These are phyloP conservation scores for Talaromyces verruculosus DNA, from an alignment of 2,329 filamentous ascomycete genomes.

Conservation along the genomic window DNA sequence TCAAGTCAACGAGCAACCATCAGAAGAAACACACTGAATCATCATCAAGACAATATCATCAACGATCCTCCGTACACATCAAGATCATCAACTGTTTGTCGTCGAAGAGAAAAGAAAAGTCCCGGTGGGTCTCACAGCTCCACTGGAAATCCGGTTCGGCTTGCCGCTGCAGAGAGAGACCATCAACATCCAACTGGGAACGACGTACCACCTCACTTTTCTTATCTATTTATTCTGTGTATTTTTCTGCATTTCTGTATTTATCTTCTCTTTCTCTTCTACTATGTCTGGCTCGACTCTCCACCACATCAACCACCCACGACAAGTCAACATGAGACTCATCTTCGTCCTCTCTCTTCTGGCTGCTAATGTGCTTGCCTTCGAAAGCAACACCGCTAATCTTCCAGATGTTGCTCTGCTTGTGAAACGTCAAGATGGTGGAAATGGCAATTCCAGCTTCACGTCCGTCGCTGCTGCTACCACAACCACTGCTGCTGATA, in stretches of 20 bases:
- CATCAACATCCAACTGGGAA: neutral
- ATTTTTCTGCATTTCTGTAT: neutral
- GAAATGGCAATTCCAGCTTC: slow-evolving; percentile 11
- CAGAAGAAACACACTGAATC: neutral
- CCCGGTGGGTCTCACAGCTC: slow-evolving; percentile 1
- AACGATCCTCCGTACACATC: neutral
- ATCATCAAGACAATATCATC: neutral
- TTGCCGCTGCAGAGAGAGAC: neutral
- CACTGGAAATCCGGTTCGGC: slow-evolving; percentile 17
- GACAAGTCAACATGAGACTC: slow-evolving; percentile 14
- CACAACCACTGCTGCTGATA: neutral
- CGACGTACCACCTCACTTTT: neutral
- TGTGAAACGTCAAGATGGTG: slow-evolving; percentile 13
- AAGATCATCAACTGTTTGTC: neutral
- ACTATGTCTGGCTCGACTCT: neutral
- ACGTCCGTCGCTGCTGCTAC: slow-evolving; percentile 6
- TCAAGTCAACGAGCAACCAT: neutral
- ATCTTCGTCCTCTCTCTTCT: slow-evolving; percentile 18
- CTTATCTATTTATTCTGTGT: neutral
- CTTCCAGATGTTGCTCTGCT: neutral
- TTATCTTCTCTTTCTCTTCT: neutral
- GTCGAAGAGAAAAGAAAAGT: neutral
- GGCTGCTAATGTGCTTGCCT: slow-evolving; percentile 15
- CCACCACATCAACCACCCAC: neutral
- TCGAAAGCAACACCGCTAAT: neutral